Percentiles rank a stretch among this genome's conserved stretches.
phyloP scores from a whole-genome alignment of 176 grass and related monocot species.

The Olyra latifolia region DNA sequence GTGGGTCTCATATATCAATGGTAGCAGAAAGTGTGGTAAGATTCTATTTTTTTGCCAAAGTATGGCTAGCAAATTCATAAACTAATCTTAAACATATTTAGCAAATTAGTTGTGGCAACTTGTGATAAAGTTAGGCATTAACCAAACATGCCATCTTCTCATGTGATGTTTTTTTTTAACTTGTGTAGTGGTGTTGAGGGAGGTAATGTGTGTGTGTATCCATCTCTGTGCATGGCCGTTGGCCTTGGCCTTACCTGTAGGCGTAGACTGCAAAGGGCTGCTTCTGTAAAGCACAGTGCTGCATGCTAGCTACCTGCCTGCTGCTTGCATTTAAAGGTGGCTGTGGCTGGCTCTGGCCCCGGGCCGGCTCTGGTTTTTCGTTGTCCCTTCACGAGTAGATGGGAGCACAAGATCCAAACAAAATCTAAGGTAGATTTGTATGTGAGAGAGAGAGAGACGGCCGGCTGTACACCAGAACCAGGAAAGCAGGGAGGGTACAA shows the following conservation, averaged over 20 bases:
- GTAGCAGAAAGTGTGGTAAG: too few relatives aligned
- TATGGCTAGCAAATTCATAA: too few relatives aligned
- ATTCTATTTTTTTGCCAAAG: too few relatives aligned
- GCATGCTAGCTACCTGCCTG: not conserved
- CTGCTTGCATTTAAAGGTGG: conserved; percentile 36
- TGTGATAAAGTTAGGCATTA: too few relatives aligned
- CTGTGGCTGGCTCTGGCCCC: not conserved
- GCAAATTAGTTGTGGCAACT: too few relatives aligned
- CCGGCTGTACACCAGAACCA: not conserved
- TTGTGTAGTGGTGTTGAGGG: too few relatives aligned
- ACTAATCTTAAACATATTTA: too few relatives aligned
- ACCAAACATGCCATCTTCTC: too few relatives aligned
- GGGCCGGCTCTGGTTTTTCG: conserved; percentile 26
- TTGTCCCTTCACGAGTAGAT: conserved; percentile 54
- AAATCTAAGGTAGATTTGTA: conserved; percentile 75
- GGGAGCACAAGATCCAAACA: conserved; percentile 79
- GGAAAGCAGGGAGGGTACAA: conserved; percentile 40
- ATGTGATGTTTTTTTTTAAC: too few relatives aligned
- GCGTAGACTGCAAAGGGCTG: not conserved
- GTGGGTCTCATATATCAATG: too few relatives aligned
- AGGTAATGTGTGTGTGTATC: not conserved
- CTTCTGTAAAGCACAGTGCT: conserved; percentile 23
- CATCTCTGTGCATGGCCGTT: not conserved
- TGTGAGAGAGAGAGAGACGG: not conserved
- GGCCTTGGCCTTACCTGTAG: not conserved